These are phyloP conservation scores for Schizophyllum commune DNA, from an alignment of 1,284 basidiomycete genomes.

Conservation along the genomic window DNA sequence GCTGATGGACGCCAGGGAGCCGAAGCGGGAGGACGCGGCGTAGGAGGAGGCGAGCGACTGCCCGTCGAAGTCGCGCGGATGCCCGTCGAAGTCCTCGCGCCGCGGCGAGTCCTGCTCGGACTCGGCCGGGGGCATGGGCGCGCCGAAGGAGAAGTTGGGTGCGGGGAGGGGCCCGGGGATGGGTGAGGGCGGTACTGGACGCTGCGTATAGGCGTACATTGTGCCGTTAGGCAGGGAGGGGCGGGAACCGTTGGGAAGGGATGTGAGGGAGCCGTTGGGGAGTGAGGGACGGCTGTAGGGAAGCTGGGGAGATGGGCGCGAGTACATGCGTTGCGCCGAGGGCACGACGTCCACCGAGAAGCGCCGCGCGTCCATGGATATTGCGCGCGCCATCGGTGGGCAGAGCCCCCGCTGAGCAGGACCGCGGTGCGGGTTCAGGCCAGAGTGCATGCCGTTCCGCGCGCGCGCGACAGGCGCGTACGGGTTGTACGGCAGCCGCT, in stretches of 20 bases:
- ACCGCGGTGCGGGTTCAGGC: conserved; percentile 13
- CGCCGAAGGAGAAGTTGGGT: conserved; percentile 62
- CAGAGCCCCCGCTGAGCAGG: conserved; percentile 13
- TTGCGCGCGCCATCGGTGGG: conserved; percentile 11
- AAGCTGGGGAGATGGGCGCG: conserved; percentile 20
- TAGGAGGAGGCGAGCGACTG: conserved; percentile 38
- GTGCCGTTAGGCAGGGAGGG: conserved; percentile 41
- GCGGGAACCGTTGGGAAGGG: conserved; percentile 27
- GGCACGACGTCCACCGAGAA: conserved; percentile 29
- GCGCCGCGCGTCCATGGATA: conserved; percentile 28
- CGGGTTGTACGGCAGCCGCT: conserved; percentile 54
- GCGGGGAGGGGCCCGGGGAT: conserved; percentile 65
- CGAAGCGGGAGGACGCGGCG: conserved; percentile 41
- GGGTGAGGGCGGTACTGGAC: conserved; percentile 38
- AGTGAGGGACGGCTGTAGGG: conserved; percentile 4
- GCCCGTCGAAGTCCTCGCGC: conserved; percentile 35
- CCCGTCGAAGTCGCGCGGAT: conserved; percentile 34
- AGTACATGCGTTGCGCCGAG: conserved; percentile 6
- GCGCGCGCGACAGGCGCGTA: conserved; percentile 52
- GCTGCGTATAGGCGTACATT: conserved; percentile 41
- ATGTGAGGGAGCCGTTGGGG: conserved; percentile 30
- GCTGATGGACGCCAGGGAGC: conserved; percentile 49
- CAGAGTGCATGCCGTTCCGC: conserved; percentile 32
- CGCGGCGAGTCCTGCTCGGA: conserved; percentile 46
- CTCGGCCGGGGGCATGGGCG: conserved; percentile 34